These are phyloP conservation scores for Cornus florida DNA, from an alignment of 148 eudicot genomes.

Conservation along the genomic window DNA sequence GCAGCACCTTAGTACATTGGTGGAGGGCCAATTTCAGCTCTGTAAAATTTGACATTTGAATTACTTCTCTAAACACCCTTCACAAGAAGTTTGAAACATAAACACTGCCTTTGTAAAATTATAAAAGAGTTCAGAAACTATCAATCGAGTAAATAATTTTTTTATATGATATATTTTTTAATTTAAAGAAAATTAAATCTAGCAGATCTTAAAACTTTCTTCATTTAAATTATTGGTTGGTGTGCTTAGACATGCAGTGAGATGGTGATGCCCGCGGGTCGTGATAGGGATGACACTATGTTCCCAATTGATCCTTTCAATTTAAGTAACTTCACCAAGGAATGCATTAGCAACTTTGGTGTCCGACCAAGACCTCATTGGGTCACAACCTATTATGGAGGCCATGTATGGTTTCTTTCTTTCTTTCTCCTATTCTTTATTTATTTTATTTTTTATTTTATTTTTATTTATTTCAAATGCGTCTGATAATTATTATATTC, in stretches of 20 bases:
- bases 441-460: not conserved
- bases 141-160: no score
- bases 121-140: no score
- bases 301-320: constrained; percentile 18
- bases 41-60: no score
- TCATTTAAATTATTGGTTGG: no score
- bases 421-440: not conserved
- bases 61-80: no score
- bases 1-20: no score
- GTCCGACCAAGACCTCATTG: constrained; percentile 13
- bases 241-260: constrained; percentile 36
- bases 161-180: no score
- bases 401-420: constrained; percentile 5
- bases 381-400: constrained; percentile 13
- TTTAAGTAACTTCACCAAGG: not conserved
- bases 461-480: not conserved
- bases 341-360: not conserved
- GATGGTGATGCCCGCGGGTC: constrained; percentile 43
- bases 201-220: no score
- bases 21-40: no score
- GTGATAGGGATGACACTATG: constrained; percentile 28
- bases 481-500: not conserved
- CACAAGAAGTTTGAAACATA: no score
- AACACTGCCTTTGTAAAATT: no score
- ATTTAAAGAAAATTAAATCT: no score